phyloP scores from a whole-genome alignment of 306 rosid genomes.

The Argentina anserina region DNA sequence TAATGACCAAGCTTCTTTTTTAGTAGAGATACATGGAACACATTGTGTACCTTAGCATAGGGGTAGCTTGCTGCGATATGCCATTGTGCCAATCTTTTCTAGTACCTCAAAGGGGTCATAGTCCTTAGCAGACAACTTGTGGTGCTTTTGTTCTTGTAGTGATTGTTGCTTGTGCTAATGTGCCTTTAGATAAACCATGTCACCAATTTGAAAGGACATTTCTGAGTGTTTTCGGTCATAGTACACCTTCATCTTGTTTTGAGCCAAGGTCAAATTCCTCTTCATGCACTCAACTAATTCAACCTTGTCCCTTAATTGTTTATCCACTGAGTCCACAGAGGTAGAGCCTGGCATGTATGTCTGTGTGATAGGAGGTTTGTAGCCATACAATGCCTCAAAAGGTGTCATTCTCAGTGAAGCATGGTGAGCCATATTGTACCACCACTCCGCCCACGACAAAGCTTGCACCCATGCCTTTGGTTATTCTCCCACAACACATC shows the following conservation, averaged over 20 bases:
- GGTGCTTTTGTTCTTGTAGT: too few relatives aligned
- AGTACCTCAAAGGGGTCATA: too few relatives aligned
- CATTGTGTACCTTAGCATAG: too few relatives aligned
- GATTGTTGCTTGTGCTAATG: background rate
- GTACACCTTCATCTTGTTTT: background rate
- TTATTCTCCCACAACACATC: background rate
- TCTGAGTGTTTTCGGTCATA: background rate
- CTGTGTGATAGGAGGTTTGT: background rate
- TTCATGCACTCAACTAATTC: background rate
- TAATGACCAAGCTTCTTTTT: too few relatives aligned
- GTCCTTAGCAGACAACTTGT: too few relatives aligned
- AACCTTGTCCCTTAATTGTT: background rate
- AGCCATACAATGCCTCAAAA: background rate
- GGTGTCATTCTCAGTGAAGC: background rate
- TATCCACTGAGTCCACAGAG: background rate
- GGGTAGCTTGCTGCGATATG: too few relatives aligned
- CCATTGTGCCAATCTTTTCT: too few relatives aligned
- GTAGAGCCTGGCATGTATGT: background rate
- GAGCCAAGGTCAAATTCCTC: background rate
- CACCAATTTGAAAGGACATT: background rate
- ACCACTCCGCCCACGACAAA: background rate
- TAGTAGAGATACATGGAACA: too few relatives aligned
- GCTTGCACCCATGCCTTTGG: background rate
- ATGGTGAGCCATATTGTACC: background rate
- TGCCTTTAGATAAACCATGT: background rate